phyloP scores from a whole-genome alignment of 75 land plant genomes.

The Picea sitchensis region DNA sequence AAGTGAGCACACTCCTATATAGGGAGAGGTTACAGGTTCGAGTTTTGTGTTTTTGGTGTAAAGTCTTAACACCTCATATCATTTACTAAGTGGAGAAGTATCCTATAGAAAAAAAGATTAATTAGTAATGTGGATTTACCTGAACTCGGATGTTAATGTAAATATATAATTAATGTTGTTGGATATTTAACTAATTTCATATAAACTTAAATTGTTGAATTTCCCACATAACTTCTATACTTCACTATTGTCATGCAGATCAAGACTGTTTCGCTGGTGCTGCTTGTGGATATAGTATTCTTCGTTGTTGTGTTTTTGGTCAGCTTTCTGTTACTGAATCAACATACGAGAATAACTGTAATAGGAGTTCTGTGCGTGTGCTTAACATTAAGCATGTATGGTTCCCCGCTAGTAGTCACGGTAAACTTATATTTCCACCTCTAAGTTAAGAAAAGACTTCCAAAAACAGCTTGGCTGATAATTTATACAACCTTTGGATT shows the following conservation, averaged over 20 bases:
- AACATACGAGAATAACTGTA: constrained; percentile 15
- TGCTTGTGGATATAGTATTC: constrained; percentile 25
- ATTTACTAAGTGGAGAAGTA: too few species aligned
- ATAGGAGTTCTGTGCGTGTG: constrained; percentile 37
- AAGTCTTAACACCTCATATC: too few species aligned
- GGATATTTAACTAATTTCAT: too few species aligned
- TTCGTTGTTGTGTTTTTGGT: constrained; percentile 11
- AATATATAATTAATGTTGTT: too few species aligned
- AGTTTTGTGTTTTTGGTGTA: too few species aligned
- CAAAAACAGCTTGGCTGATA: neutral
- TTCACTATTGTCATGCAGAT: constrained; percentile 16
- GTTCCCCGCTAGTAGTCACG: constrained; percentile 42
- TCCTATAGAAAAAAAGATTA: too few species aligned
- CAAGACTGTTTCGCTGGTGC: constrained; percentile 22
- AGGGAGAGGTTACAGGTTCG: too few species aligned
- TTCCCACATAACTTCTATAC: neutral
- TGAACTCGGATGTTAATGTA: too few species aligned
- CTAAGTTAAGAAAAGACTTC: too few species aligned
- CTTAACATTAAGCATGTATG: constrained; percentile 43
- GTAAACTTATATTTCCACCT: constrained; percentile 14
- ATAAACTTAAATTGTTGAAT: too few species aligned
- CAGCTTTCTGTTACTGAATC: constrained; percentile 7
- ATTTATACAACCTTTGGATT: neutral
- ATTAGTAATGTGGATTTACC: too few species aligned
- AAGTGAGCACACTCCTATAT: too few species aligned